A percentile compares a stretch with the other conserved stretches of the same genome.
Conservation (phyloP, 2,329 filamentous ascomycete genomes). For the Zymoseptoria brevis region DNA sequence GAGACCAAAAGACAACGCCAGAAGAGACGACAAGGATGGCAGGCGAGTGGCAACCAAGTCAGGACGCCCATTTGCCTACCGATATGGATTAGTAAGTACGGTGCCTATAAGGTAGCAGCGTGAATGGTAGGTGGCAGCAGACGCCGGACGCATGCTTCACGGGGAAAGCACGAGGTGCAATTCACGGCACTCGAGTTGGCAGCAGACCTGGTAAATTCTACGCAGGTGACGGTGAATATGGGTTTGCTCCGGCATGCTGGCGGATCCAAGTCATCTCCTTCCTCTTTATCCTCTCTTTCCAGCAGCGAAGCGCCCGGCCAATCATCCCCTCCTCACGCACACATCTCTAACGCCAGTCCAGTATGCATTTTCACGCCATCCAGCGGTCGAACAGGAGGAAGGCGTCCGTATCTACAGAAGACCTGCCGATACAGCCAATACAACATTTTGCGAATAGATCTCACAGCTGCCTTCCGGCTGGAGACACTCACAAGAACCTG, state of each 20-base stretch:
- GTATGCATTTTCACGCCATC: background rate
- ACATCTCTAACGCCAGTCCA: background rate
- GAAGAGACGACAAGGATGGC: background rate
- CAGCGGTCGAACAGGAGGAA: background rate
- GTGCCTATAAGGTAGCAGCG: background rate
- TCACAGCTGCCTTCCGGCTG: no score
- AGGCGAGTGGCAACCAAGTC: background rate
- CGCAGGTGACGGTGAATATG: background rate
- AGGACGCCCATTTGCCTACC: background rate
- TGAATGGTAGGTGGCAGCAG: background rate
- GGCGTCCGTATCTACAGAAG: background rate
- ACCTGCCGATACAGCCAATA: no score
- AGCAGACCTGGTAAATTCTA: background rate
- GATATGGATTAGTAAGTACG: background rate
- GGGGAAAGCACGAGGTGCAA: background rate
- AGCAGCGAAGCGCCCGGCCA: background rate
- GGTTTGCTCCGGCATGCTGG: background rate
- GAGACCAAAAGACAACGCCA: background rate
- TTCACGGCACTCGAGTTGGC: background rate
- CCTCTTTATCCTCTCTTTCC: background rate
- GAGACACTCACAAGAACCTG: no score
- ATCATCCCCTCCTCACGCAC: background rate
- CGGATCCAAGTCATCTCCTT: background rate
- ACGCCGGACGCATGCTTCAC: background rate
- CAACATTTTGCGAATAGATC: no score